Evolutionary conservation across 192 early-diverging fungal species (phyloP), one percentile per base, ranked within the genome.

Genomic region (Coemansia sp.): DNA sequence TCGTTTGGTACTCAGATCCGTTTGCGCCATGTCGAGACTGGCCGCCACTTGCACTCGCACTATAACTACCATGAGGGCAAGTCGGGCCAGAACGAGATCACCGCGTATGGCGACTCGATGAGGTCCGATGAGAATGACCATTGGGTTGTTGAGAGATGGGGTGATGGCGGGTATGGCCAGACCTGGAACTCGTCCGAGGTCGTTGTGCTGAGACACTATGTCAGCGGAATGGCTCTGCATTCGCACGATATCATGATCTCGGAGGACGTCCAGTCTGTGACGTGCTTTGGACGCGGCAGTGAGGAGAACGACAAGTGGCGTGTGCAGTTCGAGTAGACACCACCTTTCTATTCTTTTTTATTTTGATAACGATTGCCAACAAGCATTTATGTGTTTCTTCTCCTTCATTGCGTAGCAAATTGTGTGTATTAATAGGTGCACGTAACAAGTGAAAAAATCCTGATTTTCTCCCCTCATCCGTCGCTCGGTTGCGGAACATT

Each of bases 221-320:
- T 73, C 12, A 88, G 85, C 65, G 84, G 82, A 11, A 73, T 66
- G 66, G 57, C 71, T 4, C 83, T 88, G 57, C 86, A 86, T 66
- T 77, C 73, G 14, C 78, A 79, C 62, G 73, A 80, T 12, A 54
- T 83, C 9, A 59, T 64, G 20, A 29, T 81, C 32, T 59, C 72
- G 38, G 73, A 79, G 27, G 77, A 85, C 31, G 40, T 76, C 43
- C 80, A 86, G 65, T 76, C 83, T 15, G 82, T 88, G 9, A 83
- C 85, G 27, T 79, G 76, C 65, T 84, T 79, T 53, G 85, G 79
- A 14, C 71, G 64, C 14, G 81, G 74, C 14, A 42, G 66, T n/a
- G 86, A 84, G 71, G 86, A 87, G 58, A 87, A 86, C 71, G 86
- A 88, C 70, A 86, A 84, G 76, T 82, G 79, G 79, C 70, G 74